Evolutionary conservation across 2,329 filamentous ascomycete species (phyloP).

Genomic region (Torrubiella hemipterigena): DNA sequence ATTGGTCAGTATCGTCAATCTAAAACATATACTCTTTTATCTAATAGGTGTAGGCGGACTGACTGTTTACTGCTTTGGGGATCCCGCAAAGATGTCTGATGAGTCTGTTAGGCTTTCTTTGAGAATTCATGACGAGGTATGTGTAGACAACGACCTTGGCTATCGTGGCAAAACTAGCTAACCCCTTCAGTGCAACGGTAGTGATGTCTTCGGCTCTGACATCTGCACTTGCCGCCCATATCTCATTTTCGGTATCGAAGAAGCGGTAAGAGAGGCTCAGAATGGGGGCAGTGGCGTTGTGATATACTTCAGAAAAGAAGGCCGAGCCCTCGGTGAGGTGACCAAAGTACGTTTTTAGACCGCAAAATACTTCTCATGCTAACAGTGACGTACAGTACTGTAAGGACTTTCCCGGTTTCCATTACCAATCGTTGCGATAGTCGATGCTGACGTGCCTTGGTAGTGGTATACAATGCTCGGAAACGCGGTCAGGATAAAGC

Average conservation of each 20-base stretch:
- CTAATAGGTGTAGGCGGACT: slow-evolving; percentile 49
- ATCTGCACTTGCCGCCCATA: slow-evolving; percentile 97
- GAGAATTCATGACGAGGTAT: slow-evolving; percentile 60
- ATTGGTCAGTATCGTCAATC: slow-evolving; percentile 45
- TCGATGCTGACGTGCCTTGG: no score
- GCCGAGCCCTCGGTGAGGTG: slow-evolving; percentile 85
- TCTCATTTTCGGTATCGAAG: slow-evolving; percentile 91
- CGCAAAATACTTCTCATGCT: slow-evolving; percentile 14
- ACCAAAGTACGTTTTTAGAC: slow-evolving; percentile 58
- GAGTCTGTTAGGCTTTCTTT: slow-evolving; percentile 69
- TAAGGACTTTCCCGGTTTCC: slow-evolving; percentile 16
- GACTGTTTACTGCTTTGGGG: slow-evolving; percentile 95
- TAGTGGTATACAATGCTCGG: slow-evolving; percentile 63
- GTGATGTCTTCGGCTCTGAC: slow-evolving; percentile 94
- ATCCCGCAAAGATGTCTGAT: slow-evolving; percentile 87
- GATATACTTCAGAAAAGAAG: slow-evolving; percentile 98
- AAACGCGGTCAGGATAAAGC: slow-evolving; percentile 71
- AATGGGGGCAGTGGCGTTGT: slow-evolving; percentile 88
- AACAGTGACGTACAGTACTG: slow-evolving; percentile 27
- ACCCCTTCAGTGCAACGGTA: slow-evolving; percentile 64
- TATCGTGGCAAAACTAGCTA: slow-evolving; percentile 4
- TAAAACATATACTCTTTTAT: background rate
- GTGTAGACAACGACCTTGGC: slow-evolving; percentile 3
- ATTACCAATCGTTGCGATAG: slow-evolving; percentile 2
- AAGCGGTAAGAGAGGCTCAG: slow-evolving; percentile 94